Evolutionary conservation across 768 basidiomycete species (phyloP).

Genomic region (Pulveroboletus sp.): DNA sequence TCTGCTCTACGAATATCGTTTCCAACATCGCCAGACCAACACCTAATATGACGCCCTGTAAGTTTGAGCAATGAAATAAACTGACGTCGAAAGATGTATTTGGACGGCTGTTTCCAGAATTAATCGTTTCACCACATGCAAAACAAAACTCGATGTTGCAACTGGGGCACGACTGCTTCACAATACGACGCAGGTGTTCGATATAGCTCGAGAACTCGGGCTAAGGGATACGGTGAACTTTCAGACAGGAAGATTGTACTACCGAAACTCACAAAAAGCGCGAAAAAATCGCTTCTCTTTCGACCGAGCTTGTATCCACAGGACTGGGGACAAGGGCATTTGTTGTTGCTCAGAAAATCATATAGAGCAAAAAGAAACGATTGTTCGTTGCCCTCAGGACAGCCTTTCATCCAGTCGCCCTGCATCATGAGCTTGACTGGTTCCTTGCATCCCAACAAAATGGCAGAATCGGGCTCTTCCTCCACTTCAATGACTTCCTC

Average conservation of each 20-base stretch:
- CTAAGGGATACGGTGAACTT: constrained; percentile 37
- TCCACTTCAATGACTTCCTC: constrained; percentile 92
- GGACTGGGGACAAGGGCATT: constrained; percentile 66
- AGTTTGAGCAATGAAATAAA: constrained; percentile 83
- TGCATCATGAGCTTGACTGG: constrained; percentile 70
- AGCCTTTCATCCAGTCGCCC: constrained; percentile 97
- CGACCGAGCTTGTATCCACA: constrained; percentile 63
- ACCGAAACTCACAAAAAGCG: constrained; percentile 62
- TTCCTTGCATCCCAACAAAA: constrained; percentile 41
- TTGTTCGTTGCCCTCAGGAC: constrained; percentile 91
- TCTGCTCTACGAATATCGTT: constrained; percentile 57
- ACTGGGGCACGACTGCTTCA: constrained; percentile 56
- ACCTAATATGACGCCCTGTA: constrained; percentile 89
- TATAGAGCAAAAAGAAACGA: constrained; percentile 84
- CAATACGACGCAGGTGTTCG: constrained; percentile 51
- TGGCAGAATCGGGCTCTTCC: constrained; percentile 59
- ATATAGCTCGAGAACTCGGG: constrained; percentile 69
- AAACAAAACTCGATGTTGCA: constrained; percentile 64
- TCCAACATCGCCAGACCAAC: constrained; percentile 87
- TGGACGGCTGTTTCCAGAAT: constrained; percentile 40
- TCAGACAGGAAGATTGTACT: neutral
- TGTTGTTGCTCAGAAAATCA: constrained; percentile 59
- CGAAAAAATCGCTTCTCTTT: constrained; percentile 75
- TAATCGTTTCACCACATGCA: constrained; percentile 69
- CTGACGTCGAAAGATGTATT: constrained; percentile 47